Base-by-base conservation (phyloP, 441 rosid species). In the Adansonia madagascariensis region DNA sequence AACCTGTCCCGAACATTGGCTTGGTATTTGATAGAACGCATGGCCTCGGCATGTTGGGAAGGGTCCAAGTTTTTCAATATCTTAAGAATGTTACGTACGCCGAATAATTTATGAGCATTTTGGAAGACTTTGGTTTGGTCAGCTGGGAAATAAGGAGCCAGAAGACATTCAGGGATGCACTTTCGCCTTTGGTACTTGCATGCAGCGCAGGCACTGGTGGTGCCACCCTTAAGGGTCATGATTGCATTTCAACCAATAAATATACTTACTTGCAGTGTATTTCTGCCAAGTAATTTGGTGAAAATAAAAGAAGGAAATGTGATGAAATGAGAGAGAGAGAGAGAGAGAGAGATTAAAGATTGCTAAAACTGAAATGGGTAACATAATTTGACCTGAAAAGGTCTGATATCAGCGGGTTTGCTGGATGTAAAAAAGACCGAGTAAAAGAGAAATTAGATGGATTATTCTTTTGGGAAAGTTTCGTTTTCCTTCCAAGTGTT, bases 1-100 rank as follows among this genome's bases (percentile, higher is more conserved):
- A 39, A 96, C 82, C 59, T 83, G n/a, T 90, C 97, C 0, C 98
- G 91, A 53, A 88, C 80, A 56, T 89, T 84, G 0, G 98, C 86
- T 63, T 97, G 90, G 60, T 83, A 93, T 11, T 89, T 97, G 22
- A 97, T 91, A 0, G 99, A 94, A 18, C 86, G 83, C 98, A 94
- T 97, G 0, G 98, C 98, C 50, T 90, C 93, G 0, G 80, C 78
- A 78, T 78, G 84, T 55, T 90, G 95, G 6, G 59, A 10, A 0
- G 84, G 74, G 14, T 91, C 88, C 1, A 94, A 80, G 2, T 43
- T 27, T 2, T 84, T 83, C 0, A 93, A 80, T 22, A 93, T 88
- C 71, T 91, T 91, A 8, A 88, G 72, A 27, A 27, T 2, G 31
- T 27, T 27, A 2, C 1, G 1, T 27, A 27, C 31, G 2, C 31